These are phyloP conservation scores for Exophiala lecanii-corni DNA, from an alignment of 2,329 filamentous ascomycete genomes.

Conservation along the genomic window DNA sequence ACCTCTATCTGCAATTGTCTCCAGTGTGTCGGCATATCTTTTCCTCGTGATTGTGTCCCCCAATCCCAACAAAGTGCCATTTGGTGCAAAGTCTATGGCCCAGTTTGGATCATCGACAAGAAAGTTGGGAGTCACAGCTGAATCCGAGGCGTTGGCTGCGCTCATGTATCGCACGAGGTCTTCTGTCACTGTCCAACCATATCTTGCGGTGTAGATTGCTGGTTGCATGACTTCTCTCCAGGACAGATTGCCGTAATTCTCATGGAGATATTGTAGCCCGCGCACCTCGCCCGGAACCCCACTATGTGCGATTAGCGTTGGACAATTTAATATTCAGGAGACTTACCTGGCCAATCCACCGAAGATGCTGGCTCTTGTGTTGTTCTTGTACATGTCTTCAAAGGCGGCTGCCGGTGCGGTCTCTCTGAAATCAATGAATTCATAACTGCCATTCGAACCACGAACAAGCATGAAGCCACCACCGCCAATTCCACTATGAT, in stretches of 20 bases:
- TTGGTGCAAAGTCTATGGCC: constrained; percentile 83
- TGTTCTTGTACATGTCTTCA: constrained; percentile 78
- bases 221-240: constrained; percentile 71
- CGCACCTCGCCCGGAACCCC: constrained; percentile 59
- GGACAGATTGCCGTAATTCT: constrained; percentile 53
- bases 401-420: constrained; percentile 75
- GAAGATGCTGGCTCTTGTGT: constrained; percentile 60
- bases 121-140: constrained; percentile 54
- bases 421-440: constrained; percentile 86
- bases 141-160: constrained; percentile 39
- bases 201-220: constrained; percentile 65
- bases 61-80: constrained; percentile 65
- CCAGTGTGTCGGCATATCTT: constrained; percentile 74
- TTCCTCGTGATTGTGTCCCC: constrained; percentile 76
- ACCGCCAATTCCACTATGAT: constrained; percentile 76
- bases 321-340: too few relatives aligned
- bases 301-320: constrained; percentile 33
- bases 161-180: constrained; percentile 74
- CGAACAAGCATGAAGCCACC: constrained; percentile 87
- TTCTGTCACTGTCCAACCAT: constrained; percentile 68
- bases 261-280: constrained; percentile 74
- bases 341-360: constrained; percentile 64
- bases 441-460: constrained; percentile 67
- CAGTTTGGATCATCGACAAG: constrained; percentile 70
- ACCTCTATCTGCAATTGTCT: constrained; percentile 69